Base-by-base conservation (phyloP, 768 basidiomycete genomes). In the Leccinum pellstonianum region DNA sequence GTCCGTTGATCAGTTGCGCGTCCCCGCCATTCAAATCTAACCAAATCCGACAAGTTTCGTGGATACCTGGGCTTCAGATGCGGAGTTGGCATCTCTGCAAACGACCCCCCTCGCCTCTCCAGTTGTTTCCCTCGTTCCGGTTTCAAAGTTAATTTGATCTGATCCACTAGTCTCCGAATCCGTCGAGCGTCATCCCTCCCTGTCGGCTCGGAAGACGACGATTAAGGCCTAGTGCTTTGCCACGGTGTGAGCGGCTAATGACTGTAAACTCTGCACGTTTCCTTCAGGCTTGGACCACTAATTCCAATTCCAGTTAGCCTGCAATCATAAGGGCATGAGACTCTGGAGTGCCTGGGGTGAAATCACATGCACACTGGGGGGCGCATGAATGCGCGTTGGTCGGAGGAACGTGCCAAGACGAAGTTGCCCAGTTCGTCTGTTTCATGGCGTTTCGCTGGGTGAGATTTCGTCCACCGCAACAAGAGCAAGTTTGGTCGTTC, bases 31-130 rank as follows among this genome's bases (percentile, higher is more conserved):
- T 57, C 60, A 12, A 31, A 66, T 69, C 50, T 69, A 69, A 58
- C 69, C 59, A 71, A 58, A 71, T 68, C 1, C 1, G 56, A 59
- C 27, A 38, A 25, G 23, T 60, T 48, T 60, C 51, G 35, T 31
- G 38, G 27, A 54, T 54, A 31, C n/a, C 43, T 46, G n/a, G 8
- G 27, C 19, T 52, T 27, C 38, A 21, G 27, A 29, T 49, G 59
- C 51, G 51, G 52, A 57, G 35, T 50, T 67, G 55, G 21, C 51
- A 56, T 57, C 31, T 19, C 27, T n/a, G 35, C 60, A 25, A 35
- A 31, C 54, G 9, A 27, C 48, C 29, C 48, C 21, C 35, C 37
- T 43, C 47, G 23, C 31, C 21, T 46, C 43, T 31, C 19, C 43
- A 21, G 29, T 21, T 41, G 1, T 50, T 10, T 60, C 46, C 52